phyloP scores from a whole-genome alignment of 257 asterid species.

The Capsicum chinense region DNA sequence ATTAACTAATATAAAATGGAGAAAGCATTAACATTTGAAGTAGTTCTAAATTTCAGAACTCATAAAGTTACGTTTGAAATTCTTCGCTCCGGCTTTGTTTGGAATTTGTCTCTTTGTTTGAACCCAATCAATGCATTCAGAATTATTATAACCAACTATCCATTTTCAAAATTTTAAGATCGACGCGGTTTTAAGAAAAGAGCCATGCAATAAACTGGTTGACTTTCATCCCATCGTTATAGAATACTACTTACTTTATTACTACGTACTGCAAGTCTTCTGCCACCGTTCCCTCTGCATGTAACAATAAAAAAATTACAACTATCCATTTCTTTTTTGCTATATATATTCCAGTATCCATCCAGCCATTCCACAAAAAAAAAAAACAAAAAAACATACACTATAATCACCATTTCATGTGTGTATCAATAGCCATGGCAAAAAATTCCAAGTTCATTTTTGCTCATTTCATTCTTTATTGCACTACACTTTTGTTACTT shows the following conservation, averaged over 20 bases:
- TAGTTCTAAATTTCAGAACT: background rate
- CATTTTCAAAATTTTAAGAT: background rate
- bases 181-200: constrained; percentile 11
- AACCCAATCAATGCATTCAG: constrained; percentile 13
- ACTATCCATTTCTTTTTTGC: background rate
- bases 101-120: background rate
- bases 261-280: background rate
- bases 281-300: background rate
- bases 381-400: background rate
- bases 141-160: background rate
- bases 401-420: constrained; percentile 19
- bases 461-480: constrained; percentile 20
- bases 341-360: background rate
- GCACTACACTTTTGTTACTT: background rate
- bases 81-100: no score
- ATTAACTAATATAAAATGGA: no score
- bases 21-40: background rate
- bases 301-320: background rate
- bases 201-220: constrained; percentile 13
- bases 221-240: background rate
- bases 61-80: background rate
- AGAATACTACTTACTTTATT: background rate
- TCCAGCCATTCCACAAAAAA: background rate
- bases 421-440: background rate
- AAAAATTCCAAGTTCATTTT: background rate